phyloP scores from a whole-genome alignment of 805 yeast genomes.

The Saturnispora gosingensis region DNA sequence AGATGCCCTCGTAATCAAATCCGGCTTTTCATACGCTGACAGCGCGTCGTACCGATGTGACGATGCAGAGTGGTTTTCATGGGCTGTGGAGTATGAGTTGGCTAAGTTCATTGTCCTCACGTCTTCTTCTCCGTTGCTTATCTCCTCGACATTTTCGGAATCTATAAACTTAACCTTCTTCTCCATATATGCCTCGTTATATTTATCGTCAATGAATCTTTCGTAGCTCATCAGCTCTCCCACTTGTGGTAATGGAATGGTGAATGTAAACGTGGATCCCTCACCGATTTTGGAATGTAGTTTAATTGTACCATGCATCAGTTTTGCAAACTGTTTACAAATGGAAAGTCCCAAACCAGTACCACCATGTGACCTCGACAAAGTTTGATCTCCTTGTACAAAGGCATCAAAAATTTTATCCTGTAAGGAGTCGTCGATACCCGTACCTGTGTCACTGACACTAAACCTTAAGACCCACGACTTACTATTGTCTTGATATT shows the following conservation, averaged over 20 bases:
- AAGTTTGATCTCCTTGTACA: slow-evolving; percentile 93
- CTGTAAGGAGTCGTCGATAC: slow-evolving; percentile 76
- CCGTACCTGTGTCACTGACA: slow-evolving; percentile 90
- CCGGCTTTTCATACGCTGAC: slow-evolving; percentile 34
- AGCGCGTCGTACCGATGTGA: neutral
- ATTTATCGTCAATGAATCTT: slow-evolving; percentile 42
- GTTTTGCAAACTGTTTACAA: slow-evolving; percentile 79
- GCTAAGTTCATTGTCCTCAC: slow-evolving; percentile 8
- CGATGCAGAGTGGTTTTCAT: neutral
- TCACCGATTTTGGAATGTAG: slow-evolving; percentile 66
- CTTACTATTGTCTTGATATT: slow-evolving; percentile 19
- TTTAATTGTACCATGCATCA: slow-evolving; percentile 78
- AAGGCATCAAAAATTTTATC: slow-evolving; percentile 89
- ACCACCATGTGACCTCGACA: slow-evolving; percentile 88
- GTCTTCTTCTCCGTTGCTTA: neutral
- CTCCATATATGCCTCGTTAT: slow-evolving; percentile 44
- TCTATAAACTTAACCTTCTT: slow-evolving; percentile 31
- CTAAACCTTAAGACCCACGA: slow-evolving; percentile 57
- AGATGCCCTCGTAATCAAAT: slow-evolving; percentile 35
- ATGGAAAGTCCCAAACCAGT: slow-evolving; percentile 88
- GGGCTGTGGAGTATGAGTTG: slow-evolving; percentile 6
- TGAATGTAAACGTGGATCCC: slow-evolving; percentile 79
- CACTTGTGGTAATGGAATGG: slow-evolving; percentile 64
- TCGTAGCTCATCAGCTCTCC: slow-evolving; percentile 38
- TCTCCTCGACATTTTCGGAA: slow-evolving; percentile 7